A percentile compares a stretch with the other conserved stretches of the same genome.
phyloP scores from a whole-genome alignment of 2,329 filamentous ascomycete species.

The Talaromyces piceae region DNA sequence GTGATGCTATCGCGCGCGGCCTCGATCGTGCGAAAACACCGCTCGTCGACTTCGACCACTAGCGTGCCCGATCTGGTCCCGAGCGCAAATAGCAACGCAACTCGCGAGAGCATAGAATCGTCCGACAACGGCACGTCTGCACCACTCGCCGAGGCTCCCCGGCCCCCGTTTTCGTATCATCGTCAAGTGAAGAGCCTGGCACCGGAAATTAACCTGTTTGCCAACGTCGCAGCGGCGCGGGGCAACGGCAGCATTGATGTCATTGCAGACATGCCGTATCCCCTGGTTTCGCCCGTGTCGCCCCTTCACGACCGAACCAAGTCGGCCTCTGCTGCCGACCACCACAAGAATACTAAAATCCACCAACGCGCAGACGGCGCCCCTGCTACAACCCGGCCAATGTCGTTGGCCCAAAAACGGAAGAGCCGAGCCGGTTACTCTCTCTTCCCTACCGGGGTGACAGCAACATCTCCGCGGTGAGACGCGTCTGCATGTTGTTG shows the following conservation, averaged over 20 bases:
- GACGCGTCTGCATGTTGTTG: neutral
- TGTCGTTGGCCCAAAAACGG: constrained; percentile 20
- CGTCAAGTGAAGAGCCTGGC: constrained; percentile 33
- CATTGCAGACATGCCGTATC: constrained; percentile 17
- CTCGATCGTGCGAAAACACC: constrained; percentile 41
- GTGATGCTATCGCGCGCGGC: constrained; percentile 45
- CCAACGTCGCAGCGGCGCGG: constrained; percentile 19
- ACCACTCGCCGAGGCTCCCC: constrained; percentile 5
- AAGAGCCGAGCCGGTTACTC: constrained; percentile 40
- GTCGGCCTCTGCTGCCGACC: constrained; percentile 26
- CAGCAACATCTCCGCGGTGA: constrained; percentile 2
- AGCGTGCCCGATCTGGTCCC: constrained; percentile 40
- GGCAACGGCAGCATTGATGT: constrained; percentile 22
- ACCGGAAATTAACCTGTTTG: constrained; percentile 24
- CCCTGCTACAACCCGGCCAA: constrained; percentile 15
- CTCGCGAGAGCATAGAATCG: constrained; percentile 17
- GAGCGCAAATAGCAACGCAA: constrained; percentile 28
- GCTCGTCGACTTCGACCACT: constrained; percentile 39
- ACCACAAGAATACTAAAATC: constrained; percentile 14
- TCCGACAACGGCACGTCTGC: constrained; percentile 6
- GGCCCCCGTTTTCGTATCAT: constrained; percentile 22
- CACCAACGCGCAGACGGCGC: constrained; percentile 9
- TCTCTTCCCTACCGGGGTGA: constrained; percentile 27
- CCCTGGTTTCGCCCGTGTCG: constrained; percentile 11
- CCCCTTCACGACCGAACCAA: constrained; percentile 29